Percentiles rank a stretch among this genome's conserved stretches.
Evolutionary conservation across 176 grass and related monocot genomes (phyloP).

Genomic region (Olyra latifolia): DNA sequence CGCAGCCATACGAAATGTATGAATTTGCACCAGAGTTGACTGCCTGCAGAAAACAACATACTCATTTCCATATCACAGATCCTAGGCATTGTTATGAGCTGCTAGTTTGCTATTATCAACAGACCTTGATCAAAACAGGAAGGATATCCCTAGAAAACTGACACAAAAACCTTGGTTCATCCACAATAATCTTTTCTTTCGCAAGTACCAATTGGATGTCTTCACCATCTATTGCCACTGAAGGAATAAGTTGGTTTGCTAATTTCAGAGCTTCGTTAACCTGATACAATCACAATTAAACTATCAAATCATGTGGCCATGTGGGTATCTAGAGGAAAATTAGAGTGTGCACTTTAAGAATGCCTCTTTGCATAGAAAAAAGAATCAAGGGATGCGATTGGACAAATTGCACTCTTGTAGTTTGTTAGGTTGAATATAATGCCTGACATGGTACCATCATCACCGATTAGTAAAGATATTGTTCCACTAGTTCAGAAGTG

Average conservation of each 20-base stretch:
- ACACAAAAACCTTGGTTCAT: constrained; percentile 78
- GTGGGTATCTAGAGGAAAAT: neutral
- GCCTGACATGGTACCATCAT: neutral
- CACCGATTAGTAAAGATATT: neutral
- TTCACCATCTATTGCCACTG: constrained; percentile 53
- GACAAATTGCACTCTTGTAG: neutral
- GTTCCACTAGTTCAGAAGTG: constrained; percentile 2
- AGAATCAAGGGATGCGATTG: neutral
- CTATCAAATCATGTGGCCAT: constrained; percentile 14
- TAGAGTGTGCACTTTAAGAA: neutral
- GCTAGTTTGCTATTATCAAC: constrained; percentile 36
- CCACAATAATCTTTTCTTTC: constrained; percentile 83
- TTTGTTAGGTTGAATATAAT: neutral
- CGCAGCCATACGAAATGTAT: constrained; percentile 76
- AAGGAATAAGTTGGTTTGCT: constrained; percentile 84
- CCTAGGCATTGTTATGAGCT: constrained; percentile 12
- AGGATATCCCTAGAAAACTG: constrained; percentile 86
- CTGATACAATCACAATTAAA: constrained; percentile 45
- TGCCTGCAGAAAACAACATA: constrained; percentile 52
- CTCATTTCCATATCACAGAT: constrained; percentile 40
- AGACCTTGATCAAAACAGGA: constrained; percentile 91
- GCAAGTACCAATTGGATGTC: constrained; percentile 58
- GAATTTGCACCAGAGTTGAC: constrained; percentile 93
- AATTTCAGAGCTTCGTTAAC: constrained; percentile 88
- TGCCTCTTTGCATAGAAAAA: constrained; percentile 5